Evolutionary conservation across 1,284 basidiomycete species (phyloP), one percentile per base, ranked within the genome.

Genomic region (Melanopsichium pennsylvanicum): DNA sequence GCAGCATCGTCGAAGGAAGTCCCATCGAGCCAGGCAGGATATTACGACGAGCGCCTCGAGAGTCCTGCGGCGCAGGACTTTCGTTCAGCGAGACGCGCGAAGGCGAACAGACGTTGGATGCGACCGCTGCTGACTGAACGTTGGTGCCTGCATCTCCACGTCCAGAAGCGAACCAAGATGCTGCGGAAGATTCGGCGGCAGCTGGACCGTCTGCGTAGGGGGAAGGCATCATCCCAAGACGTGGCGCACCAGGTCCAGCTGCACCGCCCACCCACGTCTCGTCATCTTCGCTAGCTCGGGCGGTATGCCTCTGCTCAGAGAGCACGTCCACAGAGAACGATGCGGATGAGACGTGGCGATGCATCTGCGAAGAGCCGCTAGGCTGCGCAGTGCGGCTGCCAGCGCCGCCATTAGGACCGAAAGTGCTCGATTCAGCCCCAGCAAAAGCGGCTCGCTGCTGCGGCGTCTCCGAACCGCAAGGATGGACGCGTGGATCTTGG

Each of bases 11-110:
- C 25, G 70, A 60, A 9, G 73, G 73, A 36, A 75, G 36, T 3
- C 61, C 56, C 23, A 64, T 58, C 11, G 55, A 47, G 4, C 70
- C 72, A 7, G 70, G 66, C n/a, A 60, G 11, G 2, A 49, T 56
- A 39, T 38, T 49, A 23, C 46, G 60, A 21, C 57, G 63, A 27
- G 37, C 40, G 5, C 19, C 47, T 31, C 57, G 56, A 25, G 48
- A 18, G 11, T 48, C 16, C 23, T 51, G 48, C n/a, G n/a, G n/a
- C 12, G 49, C 45, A 29, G 31, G 36, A 33, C 49, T 38, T 26
- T 64, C 45, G 22, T 40, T 16, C n/a, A 37, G 22, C 32, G 54
- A 52, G n/a, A 21, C 33, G 27, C 55, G 45, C 25, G 49, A 48
- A 10, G 55, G 52, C 16, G 61, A 64, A n/a, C 45, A 43, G 5